Base-by-base conservation (phyloP, 2,329 filamentous ascomycete genomes). In the Fusarium citri region DNA sequence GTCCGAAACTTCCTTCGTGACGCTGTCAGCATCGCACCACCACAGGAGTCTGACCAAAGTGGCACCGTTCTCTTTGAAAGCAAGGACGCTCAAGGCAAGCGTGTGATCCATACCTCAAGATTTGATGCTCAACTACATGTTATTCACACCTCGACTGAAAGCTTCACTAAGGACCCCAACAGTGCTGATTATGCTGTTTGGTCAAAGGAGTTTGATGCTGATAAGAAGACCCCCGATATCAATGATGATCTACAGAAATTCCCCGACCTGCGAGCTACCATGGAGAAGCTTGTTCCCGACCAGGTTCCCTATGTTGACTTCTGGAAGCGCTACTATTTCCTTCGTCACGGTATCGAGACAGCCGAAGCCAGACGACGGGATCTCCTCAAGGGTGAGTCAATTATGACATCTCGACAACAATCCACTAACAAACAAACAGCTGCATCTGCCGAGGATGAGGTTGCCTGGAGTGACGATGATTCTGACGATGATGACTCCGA, bases 71-170 rank as follows among this genome's bases (percentile, higher is more conserved):
- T 98, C 7, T 99, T 98, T 75, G 96, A 98, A 83, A 97, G 93
- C 77, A 97, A 95, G 79, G 95, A 98, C 80, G 89, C 92, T 8
- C 88, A 89, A 51, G 95, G 94, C 26, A 98, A 96, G 84, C 88
- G 96, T 58, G 94, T 98, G 18, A 97, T 98, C 69, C 96, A 99
- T 79, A 93, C 94, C 2, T 97, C 94, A 54, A 88, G 96, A 66
- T 95, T 98, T 77, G 96, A 99, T 76, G 96, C 96, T 1, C 96
- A 98, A 80, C 84, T 99, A 66, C 95, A 99, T 78, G 94, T 97
- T 34, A 94, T 99, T 64, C 96, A 99, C 80, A 94, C 93, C 7
- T 92, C 90, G 22, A 80, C 90, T 41, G 92, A 96, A 67, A 93
- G 90, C 74, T 97, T 98, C 80, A 88, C 88, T 58, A 92, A 92